phyloP scores from a whole-genome alignment of 2,329 filamentous ascomycete species.

The Aspergillus quadrilineatus region DNA sequence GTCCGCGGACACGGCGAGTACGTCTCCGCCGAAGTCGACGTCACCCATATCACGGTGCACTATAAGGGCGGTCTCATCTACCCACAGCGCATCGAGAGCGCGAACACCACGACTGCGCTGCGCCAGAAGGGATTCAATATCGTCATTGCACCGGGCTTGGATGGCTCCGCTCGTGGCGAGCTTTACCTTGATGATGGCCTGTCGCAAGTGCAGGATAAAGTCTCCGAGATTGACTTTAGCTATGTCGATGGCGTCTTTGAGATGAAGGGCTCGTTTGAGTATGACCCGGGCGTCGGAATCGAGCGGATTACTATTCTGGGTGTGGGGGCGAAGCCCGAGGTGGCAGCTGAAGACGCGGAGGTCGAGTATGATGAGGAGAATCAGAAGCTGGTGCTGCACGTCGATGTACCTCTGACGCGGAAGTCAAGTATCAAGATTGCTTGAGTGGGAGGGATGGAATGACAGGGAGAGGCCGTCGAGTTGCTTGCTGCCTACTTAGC shows the following conservation, averaged over 20 bases:
- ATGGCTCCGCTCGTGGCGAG: neutral
- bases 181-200: neutral
- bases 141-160: constrained; percentile 1
- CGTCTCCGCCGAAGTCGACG: neutral
- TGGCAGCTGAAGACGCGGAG: neutral
- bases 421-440: neutral
- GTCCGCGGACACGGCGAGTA: constrained; percentile 5
- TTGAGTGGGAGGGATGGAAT: too few species aligned
- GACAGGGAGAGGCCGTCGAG: too few species aligned
- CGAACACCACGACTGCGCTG: neutral
- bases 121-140: neutral
- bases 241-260: neutral
- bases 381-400: constrained; percentile 18
- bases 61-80: constrained; percentile 2
- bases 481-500: too few species aligned
- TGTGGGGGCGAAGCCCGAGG: constrained; percentile 7
- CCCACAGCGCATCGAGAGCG: neutral
- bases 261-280: constrained; percentile 9
- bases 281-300: neutral
- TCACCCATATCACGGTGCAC: constrained; percentile 1
- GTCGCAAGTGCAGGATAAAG: neutral
- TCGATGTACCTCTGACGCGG: constrained; percentile 18
- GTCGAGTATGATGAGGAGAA: constrained; percentile 16
- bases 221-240: constrained; percentile 2
- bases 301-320: constrained; percentile 2